Conservation (phyloP, 208 protist genomes). For the Vickermania ingenoplastis region DNA sequence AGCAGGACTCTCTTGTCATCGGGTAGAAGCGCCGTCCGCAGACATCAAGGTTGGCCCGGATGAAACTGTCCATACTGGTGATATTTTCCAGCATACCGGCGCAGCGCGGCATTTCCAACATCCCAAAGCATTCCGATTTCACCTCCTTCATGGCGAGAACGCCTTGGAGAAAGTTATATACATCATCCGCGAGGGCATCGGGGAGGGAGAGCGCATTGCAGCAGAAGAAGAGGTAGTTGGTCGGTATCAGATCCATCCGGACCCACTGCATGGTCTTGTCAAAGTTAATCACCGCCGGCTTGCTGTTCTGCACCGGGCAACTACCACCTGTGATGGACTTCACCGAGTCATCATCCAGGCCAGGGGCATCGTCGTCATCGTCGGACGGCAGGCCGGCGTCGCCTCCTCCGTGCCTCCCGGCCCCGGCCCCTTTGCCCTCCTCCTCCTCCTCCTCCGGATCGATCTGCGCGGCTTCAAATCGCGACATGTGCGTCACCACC, state of each 20-base stretch:
- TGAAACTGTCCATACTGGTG: slow-evolving; percentile 49
- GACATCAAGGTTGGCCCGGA: slow-evolving; percentile 69
- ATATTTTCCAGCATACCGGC: slow-evolving; percentile 48
- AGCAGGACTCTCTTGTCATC: slow-evolving; percentile 72
- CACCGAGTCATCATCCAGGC: background rate
- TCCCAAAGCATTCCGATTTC: slow-evolving; percentile 68
- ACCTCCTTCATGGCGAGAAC: slow-evolving; percentile 62
- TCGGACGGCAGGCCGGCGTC: background rate
- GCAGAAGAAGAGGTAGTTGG: slow-evolving; percentile 65
- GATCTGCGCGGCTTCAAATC: slow-evolving; percentile 31
- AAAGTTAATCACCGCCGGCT: slow-evolving; percentile 43
- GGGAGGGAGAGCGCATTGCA: slow-evolving; percentile 58
- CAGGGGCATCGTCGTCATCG: background rate
- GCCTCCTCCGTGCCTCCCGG: background rate
- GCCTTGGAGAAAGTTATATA: slow-evolving; percentile 53
- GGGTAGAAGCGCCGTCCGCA: slow-evolving; percentile 68
- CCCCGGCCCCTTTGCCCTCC: background rate
- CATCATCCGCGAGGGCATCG: slow-evolving; percentile 52
- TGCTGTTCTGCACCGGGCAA: slow-evolving; percentile 1
- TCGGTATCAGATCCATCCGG: slow-evolving; percentile 67
- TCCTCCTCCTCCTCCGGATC: slow-evolving; percentile 2
- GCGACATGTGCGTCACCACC: slow-evolving; percentile 58
- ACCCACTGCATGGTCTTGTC: slow-evolving; percentile 34
- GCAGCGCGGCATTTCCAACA: slow-evolving; percentile 28
- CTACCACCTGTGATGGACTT: background rate